Evolutionary conservation across 1,284 basidiomycete genomes (phyloP), one percentile per base, ranked within the genome.

Genomic region (Cystobasidiaceae sp.): DNA sequence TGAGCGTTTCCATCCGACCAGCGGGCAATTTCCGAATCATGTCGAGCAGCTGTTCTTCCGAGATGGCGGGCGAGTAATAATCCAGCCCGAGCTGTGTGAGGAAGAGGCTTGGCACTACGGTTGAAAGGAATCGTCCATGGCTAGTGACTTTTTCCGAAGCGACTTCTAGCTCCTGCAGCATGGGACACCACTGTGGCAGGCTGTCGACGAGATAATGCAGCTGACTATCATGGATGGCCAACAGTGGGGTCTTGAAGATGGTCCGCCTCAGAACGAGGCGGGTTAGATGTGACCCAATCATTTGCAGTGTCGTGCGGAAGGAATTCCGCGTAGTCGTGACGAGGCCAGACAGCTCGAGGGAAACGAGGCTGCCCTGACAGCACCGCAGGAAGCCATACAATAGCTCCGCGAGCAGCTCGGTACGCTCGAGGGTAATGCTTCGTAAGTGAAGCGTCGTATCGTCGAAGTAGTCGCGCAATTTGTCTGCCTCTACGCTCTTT

Each of bases 111-210:
- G 61, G 61, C 32, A 64, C 30, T 11, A 56, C 45, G 19, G 51
- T 55, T 32, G 27, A 8, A 15, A 64, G 41, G 52, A 64, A 64
- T 15, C 33, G 28, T 17, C n/a, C 32, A 11, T 43, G 39, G 28
- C 51, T 55, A 45, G 44, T 33, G 17, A 64, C 32, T 25, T 43
- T 52, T 21, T 64, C 52, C 44, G 61, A 28, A 33, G 51, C 51
- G n/a, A 64, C 32, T 50, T 64, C 51, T 3, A 64, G 44, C 33
- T 64, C 61, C 37, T 64, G 51, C 9, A 64, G 52, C 41, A 64
- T 39, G 6, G 61, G 61, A 34, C 61, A 56, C 21, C 21, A 23
- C 15, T 25, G 41, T 27, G 61, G 51, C 28, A 64, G 33, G 44
- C 48, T 45, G 43, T 64, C 61, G 13, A 64, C 25, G 6, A 64